Percentiles rank a stretch among this genome's conserved stretches.
Evolutionary conservation across 164 flowering plant genomes (phyloP).

Genomic region (Piper longum): DNA sequence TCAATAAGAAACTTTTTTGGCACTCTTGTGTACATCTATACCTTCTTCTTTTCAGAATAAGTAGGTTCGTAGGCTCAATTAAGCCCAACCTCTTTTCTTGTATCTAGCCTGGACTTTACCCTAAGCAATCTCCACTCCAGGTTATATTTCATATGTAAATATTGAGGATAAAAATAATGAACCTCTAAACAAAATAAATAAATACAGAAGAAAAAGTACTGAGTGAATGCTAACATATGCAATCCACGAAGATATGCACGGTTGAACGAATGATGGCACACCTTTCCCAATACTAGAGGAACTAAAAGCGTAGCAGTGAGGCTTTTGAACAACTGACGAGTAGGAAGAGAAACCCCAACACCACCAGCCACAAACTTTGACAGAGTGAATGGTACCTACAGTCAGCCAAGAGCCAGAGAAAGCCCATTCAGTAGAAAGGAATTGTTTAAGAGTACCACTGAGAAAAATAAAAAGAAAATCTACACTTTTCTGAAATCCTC

Average conservation of each 20-base stretch:
- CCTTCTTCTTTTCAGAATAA: too few relatives aligned
- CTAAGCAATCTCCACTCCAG: too few relatives aligned
- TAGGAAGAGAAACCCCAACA: slow-evolving; percentile 65
- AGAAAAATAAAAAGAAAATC: neutral
- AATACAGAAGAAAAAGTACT: neutral
- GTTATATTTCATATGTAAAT: too few relatives aligned
- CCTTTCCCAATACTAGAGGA: slow-evolving; percentile 83
- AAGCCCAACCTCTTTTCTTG: too few relatives aligned
- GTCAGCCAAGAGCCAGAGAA: neutral
- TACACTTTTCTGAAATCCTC: neutral
- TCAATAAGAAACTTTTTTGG: too few relatives aligned
- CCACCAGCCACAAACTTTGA: slow-evolving; percentile 72
- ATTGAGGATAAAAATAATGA: too few relatives aligned
- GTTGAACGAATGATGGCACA: slow-evolving; percentile 9
- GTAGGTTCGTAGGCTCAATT: too few relatives aligned
- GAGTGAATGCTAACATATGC: neutral
- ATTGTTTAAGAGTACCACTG: neutral
- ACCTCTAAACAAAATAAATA: neutral
- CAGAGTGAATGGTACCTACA: slow-evolving; percentile 71
- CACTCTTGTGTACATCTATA: too few relatives aligned
- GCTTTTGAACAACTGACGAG: slow-evolving; percentile 50
- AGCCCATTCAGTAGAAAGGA: neutral
- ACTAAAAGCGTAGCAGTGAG: slow-evolving; percentile 56
- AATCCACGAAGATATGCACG: neutral
- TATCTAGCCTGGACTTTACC: too few relatives aligned